phyloP scores from a whole-genome alignment of 1,139 yeast genomes.

The Arxiozyma telluris region DNA sequence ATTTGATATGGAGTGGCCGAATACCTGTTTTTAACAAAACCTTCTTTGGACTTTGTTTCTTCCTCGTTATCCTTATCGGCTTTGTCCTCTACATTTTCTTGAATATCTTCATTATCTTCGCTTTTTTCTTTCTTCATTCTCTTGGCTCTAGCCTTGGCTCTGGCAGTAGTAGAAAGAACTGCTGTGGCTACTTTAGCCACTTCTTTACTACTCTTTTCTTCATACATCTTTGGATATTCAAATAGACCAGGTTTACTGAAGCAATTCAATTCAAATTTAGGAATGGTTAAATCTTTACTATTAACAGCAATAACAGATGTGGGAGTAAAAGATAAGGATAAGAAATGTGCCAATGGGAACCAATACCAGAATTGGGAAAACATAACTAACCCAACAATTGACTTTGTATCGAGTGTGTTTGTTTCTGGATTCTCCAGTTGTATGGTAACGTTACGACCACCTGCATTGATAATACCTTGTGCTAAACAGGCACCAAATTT shows the following conservation, averaged over 20 bases:
- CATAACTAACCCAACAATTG: constrained; percentile 84
- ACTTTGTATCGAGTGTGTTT: constrained; percentile 80
- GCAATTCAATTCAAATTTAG: constrained; percentile 73
- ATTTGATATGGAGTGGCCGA: constrained; percentile 58
- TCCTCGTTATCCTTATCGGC: constrained; percentile 25
- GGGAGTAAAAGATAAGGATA: constrained; percentile 86
- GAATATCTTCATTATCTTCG: constrained; percentile 28
- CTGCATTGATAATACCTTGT: constrained; percentile 97
- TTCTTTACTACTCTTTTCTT: constrained; percentile 70
- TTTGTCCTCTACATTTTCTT: constrained; percentile 29
- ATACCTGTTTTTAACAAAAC: constrained; percentile 33
- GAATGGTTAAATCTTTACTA: constrained; percentile 70
- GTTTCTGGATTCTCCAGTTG: constrained; percentile 85
- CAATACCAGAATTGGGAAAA: constrained; percentile 97
- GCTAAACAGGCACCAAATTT: constrained; percentile 96
- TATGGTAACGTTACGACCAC: constrained; percentile 96
- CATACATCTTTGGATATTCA: constrained; percentile 84
- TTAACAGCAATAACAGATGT: constrained; percentile 85
- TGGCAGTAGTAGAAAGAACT: constrained; percentile 84
- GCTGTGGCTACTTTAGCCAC: constrained; percentile 91
- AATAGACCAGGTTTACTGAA: constrained; percentile 73
- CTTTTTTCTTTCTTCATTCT: constrained; percentile 52
- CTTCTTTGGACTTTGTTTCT: constrained; percentile 30
- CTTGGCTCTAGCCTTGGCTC: constrained; percentile 87
- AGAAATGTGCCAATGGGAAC: constrained; percentile 94